Evolutionary conservation across 495 filamentous ascomycete species (phyloP).

Genomic region (Astrothelium macrocarpum): DNA sequence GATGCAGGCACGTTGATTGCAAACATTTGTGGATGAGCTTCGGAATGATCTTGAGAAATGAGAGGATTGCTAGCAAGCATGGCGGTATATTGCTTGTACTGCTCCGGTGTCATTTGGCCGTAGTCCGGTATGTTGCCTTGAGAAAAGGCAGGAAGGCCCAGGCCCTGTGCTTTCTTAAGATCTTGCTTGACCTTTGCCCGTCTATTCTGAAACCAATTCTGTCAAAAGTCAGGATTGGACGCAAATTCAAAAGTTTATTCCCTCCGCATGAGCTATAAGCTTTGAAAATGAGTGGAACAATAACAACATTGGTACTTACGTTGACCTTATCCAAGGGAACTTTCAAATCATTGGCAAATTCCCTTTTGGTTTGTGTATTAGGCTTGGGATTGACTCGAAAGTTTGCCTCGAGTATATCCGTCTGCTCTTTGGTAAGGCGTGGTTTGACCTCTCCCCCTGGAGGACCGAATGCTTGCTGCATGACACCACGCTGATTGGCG

Average conservation of each 20-base stretch:
- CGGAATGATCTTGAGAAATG: neutral
- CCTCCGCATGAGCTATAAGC: neutral
- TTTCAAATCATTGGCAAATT: slow-evolving; percentile 29
- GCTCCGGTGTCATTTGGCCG: slow-evolving; percentile 1
- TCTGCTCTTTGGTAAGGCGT: slow-evolving; percentile 36
- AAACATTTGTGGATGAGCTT: neutral
- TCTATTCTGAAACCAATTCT: slow-evolving; percentile 41
- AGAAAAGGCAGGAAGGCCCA: slow-evolving; percentile 1
- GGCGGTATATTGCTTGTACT: neutral
- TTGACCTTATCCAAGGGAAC: slow-evolving; percentile 38
- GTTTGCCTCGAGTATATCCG: slow-evolving; percentile 34
- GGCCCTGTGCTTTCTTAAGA: slow-evolving; percentile 26
- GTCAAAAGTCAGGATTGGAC: slow-evolving; percentile 11
- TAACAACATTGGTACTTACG: slow-evolving; percentile 20
- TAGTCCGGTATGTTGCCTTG: neutral
- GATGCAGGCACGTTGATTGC: neutral
- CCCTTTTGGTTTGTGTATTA: slow-evolving; percentile 33
- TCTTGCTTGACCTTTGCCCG: slow-evolving; percentile 38
- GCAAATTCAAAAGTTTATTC: neutral
- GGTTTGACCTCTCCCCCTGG: slow-evolving; percentile 32
- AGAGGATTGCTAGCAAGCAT: neutral
- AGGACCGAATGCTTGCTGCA: neutral
- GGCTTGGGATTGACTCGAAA: slow-evolving; percentile 33
- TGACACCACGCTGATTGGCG: neutral
- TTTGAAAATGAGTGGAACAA: neutral